Evolutionary conservation across 2,329 filamentous ascomycete genomes (phyloP).

Genomic region (Pestalotiopsis sp.): DNA sequence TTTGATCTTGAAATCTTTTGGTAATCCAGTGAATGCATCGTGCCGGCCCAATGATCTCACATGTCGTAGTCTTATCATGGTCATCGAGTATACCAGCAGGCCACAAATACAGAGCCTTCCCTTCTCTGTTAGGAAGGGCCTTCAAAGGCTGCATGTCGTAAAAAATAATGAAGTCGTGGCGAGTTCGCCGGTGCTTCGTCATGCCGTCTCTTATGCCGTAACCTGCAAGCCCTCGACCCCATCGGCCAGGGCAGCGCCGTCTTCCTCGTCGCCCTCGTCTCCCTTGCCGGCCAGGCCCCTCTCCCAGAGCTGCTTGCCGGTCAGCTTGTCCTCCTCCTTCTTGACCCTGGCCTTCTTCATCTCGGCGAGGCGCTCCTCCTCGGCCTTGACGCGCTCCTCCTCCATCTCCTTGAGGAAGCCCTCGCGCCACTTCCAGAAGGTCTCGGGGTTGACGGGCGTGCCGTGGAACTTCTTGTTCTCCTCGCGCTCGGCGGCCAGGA

Average conservation of each 20-base stretch:
- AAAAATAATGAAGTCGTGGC: neutral
- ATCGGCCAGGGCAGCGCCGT: conserved; percentile 56
- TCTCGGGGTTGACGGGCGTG: conserved; percentile 82
- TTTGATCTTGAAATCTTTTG: neutral
- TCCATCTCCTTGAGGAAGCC: conserved; percentile 80
- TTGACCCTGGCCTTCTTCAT: conserved; percentile 78
- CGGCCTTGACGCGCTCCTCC: conserved; percentile 67
- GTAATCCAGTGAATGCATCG: neutral
- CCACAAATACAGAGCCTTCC: neutral
- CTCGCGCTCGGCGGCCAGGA: conserved; percentile 72
- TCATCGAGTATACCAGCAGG: neutral
- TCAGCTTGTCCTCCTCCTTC: conserved; percentile 75
- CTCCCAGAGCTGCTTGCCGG: conserved; percentile 80
- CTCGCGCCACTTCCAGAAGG: conserved; percentile 81
- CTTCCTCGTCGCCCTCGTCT: conserved; percentile 67
- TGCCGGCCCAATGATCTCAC: neutral
- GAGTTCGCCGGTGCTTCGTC: neutral
- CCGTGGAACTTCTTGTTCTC: conserved; percentile 98
- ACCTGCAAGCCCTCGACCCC: conserved; percentile 75
- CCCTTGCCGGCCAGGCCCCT: conserved; percentile 69
- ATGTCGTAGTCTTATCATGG: neutral
- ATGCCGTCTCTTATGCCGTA: conserved; percentile 46
- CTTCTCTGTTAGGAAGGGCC: neutral
- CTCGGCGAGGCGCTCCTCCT: conserved; percentile 81
- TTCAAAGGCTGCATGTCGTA: neutral